These are phyloP conservation scores for Cyberlindnera mrakii DNA, from an alignment of 805 yeast species.

Conservation along the genomic window DNA sequence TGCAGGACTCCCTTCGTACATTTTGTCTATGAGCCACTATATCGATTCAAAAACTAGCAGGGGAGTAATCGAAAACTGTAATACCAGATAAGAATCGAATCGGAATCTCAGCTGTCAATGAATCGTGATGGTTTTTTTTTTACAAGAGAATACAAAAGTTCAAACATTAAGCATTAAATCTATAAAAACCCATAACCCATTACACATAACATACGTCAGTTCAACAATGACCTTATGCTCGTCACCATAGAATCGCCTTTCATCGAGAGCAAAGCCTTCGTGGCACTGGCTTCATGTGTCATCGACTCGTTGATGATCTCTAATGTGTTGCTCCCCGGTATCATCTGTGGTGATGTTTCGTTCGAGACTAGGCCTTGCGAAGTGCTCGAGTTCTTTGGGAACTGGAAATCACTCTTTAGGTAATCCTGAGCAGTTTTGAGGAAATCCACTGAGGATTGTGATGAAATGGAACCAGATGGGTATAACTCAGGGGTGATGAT, in stretches of 20 bases:
- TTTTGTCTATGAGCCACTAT: too few relatives aligned
- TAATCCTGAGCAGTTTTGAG: background rate
- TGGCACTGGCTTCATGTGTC: constrained; percentile 8
- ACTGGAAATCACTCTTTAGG: constrained; percentile 16
- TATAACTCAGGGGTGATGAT: constrained; percentile 23
- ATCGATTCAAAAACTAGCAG: too few relatives aligned
- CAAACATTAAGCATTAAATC: too few relatives aligned
- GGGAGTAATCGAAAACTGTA: too few relatives aligned
- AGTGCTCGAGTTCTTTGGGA: constrained; percentile 8
- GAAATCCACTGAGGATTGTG: constrained; percentile 2
- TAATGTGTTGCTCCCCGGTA: background rate
- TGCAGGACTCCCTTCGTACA: too few relatives aligned
- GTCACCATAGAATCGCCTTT: constrained; percentile 17
- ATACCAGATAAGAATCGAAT: too few relatives aligned
- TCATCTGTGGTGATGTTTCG: constrained; percentile 1
- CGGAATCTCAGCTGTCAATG: too few relatives aligned
- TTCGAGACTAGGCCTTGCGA: background rate
- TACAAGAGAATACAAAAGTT: too few relatives aligned
- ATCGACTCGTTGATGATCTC: constrained; percentile 4
- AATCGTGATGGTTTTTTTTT: too few relatives aligned
- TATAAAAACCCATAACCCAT: too few relatives aligned
- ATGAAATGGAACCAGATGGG: constrained; percentile 6
- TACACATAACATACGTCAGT: constrained; percentile 4
- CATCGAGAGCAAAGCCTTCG: constrained; percentile 17
- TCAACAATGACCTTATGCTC: constrained; percentile 20